Evolutionary conservation across 768 basidiomycete genomes (phyloP), one percentile per base, ranked within the genome.

Genomic region (Mycena indigotica): DNA sequence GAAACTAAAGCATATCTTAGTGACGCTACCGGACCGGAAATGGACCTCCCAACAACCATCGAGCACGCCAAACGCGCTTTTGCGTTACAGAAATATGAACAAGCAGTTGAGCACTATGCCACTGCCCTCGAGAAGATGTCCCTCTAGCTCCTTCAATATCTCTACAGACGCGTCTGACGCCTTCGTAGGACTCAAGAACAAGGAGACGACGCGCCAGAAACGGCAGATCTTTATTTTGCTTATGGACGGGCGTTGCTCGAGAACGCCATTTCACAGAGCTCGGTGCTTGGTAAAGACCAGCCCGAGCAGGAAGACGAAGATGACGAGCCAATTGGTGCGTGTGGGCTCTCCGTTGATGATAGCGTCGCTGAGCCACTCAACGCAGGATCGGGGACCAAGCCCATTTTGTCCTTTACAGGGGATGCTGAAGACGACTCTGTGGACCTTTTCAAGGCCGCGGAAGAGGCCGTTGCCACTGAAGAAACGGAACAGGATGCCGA

Each of bases 231-330:
- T 21, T 91, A 98, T 59, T 88, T 96, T 57, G 80, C 84, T 3
- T 99, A 98, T 67, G 97, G 97, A 15, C 94, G 90, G 71, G 94
- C 97, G 3, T 74, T 98, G 39, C 80, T 97, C 54, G 94, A 95
- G 75, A 93, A 96, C 67, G 96, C 95, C 4, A 91, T 98, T 57
- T 73, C 84, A 3, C 89, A 94, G 67, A 88, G 76, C 56, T 84
- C 87, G 0, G 96, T 98, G n/a, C 74, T 99, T 55, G 95, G 93
- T 1, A 93, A 93, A 67, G 92, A 93, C 35, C 88, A 91, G 63
- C 75, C 80, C 1, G 85, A 88, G 5, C 41, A 44, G 21, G 41
- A 44, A 6, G 41, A 44, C 46, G 46, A 28, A 21, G 46, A 28
- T 24, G 79, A 82, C 5, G 77, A 73, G 0, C 65, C 69, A 5